Percentiles rank a stretch among this genome's conserved stretches.
These are phyloP conservation scores for Linnemannia hyalina DNA, from an alignment of 192 early-diverging fungal genomes.

Conservation along the genomic window DNA sequence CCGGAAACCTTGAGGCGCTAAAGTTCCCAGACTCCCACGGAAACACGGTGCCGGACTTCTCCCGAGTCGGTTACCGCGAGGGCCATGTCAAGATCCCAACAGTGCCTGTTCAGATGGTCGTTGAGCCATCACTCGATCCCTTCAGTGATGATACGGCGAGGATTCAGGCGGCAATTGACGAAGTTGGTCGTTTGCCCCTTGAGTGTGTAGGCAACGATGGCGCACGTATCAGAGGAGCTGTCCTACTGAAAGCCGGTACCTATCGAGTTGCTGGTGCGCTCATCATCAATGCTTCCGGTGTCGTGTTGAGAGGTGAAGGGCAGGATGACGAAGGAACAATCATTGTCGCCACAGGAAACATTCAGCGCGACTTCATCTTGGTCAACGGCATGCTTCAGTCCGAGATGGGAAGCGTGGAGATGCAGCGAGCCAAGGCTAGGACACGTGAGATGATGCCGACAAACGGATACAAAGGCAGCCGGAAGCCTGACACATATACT, in stretches of 20 bases:
- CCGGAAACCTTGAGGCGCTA: slow-evolving; percentile 13
- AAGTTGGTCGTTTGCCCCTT: slow-evolving; percentile 26
- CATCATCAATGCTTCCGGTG: slow-evolving; percentile 40
- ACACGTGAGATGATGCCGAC: slow-evolving; percentile 46
- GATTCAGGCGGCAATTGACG: slow-evolving; percentile 42
- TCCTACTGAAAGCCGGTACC: slow-evolving; percentile 38
- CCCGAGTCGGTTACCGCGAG: slow-evolving; percentile 50
- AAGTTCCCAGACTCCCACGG: slow-evolving; percentile 19
- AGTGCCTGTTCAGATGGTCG: slow-evolving; percentile 37
- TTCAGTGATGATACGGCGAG: slow-evolving; percentile 34
- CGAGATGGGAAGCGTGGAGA: slow-evolving; percentile 37
- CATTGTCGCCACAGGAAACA: slow-evolving; percentile 43
- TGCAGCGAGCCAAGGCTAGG: slow-evolving; percentile 36
- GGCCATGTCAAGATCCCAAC: slow-evolving; percentile 41
- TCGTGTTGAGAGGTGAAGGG: slow-evolving; percentile 48
- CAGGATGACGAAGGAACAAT: slow-evolving; percentile 36
- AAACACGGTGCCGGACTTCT: slow-evolving; percentile 49
- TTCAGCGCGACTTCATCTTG: slow-evolving; percentile 49
- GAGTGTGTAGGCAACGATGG: slow-evolving; percentile 30
- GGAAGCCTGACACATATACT: slow-evolving; percentile 42
- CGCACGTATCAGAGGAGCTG: slow-evolving; percentile 38
- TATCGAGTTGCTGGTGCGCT: slow-evolving; percentile 47
- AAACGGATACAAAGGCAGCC: slow-evolving; percentile 47
- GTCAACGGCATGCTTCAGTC: slow-evolving; percentile 49
- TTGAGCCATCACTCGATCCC: slow-evolving; percentile 37